A percentile compares a stretch with the other conserved stretches of the same genome.
These are phyloP conservation scores for Bothriochloa decipiens DNA, from an alignment of 176 grass and related monocot species.

Conservation along the genomic window DNA sequence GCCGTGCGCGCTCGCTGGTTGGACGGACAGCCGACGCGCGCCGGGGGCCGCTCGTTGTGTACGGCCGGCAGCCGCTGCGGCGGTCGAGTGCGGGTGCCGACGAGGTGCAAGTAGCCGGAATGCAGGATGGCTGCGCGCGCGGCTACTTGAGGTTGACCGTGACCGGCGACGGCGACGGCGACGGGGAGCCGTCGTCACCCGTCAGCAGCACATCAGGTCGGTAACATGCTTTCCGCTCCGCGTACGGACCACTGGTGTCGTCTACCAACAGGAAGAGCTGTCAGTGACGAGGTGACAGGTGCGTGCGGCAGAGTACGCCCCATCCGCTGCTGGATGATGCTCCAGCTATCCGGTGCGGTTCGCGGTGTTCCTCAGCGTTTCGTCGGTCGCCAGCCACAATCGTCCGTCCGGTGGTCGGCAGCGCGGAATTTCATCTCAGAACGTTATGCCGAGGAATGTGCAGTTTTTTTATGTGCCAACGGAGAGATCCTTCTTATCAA, in stretches of 20 bases:
- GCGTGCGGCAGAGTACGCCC: not conserved
- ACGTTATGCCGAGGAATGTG: not conserved
- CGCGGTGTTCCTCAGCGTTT: not conserved
- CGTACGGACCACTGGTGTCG: not conserved
- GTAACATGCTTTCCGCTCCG: not conserved
- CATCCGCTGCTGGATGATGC: not conserved
- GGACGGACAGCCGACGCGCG: slow-evolving; percentile 8
- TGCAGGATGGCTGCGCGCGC: not conserved
- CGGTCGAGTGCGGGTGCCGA: not conserved
- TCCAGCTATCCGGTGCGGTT: not conserved
- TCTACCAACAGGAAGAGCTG: not conserved
- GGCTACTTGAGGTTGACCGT: not conserved
- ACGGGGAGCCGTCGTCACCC: not conserved
- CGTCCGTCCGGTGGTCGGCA: slow-evolving; percentile 22
- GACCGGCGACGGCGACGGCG: not conserved
- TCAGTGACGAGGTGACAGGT: slow-evolving; percentile 2
- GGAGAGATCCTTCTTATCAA: not conserved
- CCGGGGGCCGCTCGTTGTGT: slow-evolving; percentile 9
- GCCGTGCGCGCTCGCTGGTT: not conserved
- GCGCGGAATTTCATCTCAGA: not conserved
- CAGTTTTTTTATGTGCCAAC: not conserved
- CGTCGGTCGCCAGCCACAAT: not conserved
- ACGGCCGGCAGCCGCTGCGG: not conserved
- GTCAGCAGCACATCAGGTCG: not conserved
- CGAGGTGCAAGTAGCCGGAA: not conserved